Evolutionary conservation across 768 basidiomycete species (phyloP).

Genomic region (Kondoa malvinella): DNA sequence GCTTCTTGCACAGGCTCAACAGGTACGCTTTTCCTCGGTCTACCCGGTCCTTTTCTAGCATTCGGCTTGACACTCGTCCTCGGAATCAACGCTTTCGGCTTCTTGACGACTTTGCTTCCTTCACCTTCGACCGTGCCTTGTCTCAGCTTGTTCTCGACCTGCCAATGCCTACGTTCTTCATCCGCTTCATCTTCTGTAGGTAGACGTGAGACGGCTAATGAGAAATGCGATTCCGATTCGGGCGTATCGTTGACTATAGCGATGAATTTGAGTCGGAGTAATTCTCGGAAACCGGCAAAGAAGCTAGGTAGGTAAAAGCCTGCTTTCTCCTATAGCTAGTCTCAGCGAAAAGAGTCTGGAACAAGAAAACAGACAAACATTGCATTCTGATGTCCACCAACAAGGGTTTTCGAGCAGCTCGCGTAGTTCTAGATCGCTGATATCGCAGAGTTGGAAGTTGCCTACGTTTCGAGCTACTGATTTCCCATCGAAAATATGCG

Average conservation of each 20-base stretch:
- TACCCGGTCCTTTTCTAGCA: not conserved
- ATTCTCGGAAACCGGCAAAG: constrained; percentile 1
- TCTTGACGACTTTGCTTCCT: not conserved
- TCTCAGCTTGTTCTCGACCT: not conserved
- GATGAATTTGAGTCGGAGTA: constrained; percentile 4
- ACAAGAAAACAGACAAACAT: constrained; percentile 41
- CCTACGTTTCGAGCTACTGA: constrained; percentile 66
- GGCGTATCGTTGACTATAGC: constrained; percentile 32
- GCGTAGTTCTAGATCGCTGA: constrained; percentile 65
- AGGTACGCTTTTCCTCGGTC: not conserved
- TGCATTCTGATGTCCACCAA: constrained; percentile 51
- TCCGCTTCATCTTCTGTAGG: not conserved
- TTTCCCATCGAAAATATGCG: constrained; percentile 74
- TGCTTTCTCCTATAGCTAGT: not conserved
- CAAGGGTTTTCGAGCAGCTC: constrained; percentile 59
- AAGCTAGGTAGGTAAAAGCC: constrained; percentile 4
- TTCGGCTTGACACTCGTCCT: not conserved
- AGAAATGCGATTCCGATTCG: constrained; percentile 18
- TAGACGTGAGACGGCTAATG: not conserved
- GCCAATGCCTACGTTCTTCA: constrained; percentile 29
- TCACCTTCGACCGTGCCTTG: not conserved
- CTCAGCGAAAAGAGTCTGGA: not conserved
- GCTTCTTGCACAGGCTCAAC: not conserved
- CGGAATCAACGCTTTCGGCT: not conserved
- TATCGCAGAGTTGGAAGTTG: constrained; percentile 86